Conservation (phyloP, 129 eudicot genomes). For the Apium graveolens region DNA sequence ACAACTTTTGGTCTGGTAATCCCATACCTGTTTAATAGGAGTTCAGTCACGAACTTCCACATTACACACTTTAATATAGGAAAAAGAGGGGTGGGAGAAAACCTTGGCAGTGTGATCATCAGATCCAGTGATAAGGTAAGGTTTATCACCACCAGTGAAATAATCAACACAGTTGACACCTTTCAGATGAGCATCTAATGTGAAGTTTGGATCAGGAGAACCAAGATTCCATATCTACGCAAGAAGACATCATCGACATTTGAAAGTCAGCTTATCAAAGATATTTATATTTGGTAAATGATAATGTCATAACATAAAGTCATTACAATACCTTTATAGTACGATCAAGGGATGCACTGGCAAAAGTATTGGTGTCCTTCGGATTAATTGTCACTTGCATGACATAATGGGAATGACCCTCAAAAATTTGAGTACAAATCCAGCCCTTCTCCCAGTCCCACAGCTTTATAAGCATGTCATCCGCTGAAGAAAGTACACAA, state of each 20-base stretch:
- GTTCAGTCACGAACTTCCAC: not conserved
- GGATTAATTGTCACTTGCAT: constrained; percentile 83
- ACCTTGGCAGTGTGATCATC: constrained; percentile 93
- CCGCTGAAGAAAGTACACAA: constrained; percentile 67
- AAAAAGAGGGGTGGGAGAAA: not conserved
- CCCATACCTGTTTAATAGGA: constrained; percentile 53
- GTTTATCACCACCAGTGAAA: constrained; percentile 60
- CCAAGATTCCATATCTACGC: constrained; percentile 72
- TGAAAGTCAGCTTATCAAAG: constrained; percentile 6
- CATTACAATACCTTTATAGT: constrained; percentile 49
- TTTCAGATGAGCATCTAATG: constrained; percentile 61
- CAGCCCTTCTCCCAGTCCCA: constrained; percentile 92
- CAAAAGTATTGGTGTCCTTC: constrained; percentile 64
- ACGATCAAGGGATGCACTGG: constrained; percentile 83
- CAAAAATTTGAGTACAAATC: constrained; percentile 71
- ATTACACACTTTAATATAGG: constrained; percentile 7
- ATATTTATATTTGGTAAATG: not conserved
- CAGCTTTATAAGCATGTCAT: constrained; percentile 80
- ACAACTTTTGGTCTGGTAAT: constrained; percentile 54
- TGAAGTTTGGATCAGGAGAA: constrained; percentile 59
- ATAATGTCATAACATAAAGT: not conserved
- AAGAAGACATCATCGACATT: constrained; percentile 6
- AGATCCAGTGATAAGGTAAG: constrained; percentile 64
- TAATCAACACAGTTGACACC: constrained; percentile 81
- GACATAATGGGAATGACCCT: constrained; percentile 82